phyloP scores from a whole-genome alignment of 148 eudicot species.

The Tetragonia tetragonoides region DNA sequence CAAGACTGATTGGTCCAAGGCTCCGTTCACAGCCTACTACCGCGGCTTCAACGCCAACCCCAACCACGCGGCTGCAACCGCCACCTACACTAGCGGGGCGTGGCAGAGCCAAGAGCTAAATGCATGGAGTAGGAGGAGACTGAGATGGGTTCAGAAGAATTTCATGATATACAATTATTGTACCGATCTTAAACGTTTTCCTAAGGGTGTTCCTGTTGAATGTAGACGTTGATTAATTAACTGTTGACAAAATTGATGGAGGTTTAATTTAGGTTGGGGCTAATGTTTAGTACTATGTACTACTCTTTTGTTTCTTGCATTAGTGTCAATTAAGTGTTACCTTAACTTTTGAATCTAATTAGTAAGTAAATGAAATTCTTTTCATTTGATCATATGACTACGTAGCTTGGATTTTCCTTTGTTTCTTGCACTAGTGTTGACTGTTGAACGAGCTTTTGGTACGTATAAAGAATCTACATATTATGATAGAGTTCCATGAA shows the following conservation, averaged over 20 bases:
- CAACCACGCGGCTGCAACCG: constrained; percentile 26
- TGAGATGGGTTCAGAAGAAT: constrained; percentile 60
- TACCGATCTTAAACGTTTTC: constrained; percentile 46
- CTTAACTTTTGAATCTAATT: constrained; percentile 3
- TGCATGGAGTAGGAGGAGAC: constrained; percentile 40
- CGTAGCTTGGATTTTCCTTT: background rate
- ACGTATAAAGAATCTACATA: background rate
- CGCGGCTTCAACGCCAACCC: constrained; percentile 44
- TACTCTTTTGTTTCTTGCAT: background rate
- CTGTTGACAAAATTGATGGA: background rate
- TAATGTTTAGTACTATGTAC: background rate
- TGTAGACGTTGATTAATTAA: constrained; percentile 23
- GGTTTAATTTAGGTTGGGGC: background rate
- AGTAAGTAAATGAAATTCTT: constrained; percentile 19
- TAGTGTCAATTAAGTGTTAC: background rate
- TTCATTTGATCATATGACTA: background rate
- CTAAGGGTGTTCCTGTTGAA: constrained; percentile 47
- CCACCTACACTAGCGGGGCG: constrained; percentile 25
- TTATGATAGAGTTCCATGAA: too few species aligned
- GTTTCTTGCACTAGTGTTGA: too few species aligned
- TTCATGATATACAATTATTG: constrained; percentile 63
- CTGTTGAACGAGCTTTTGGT: background rate
- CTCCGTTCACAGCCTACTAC: constrained; percentile 54
- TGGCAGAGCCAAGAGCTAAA: constrained; percentile 38
- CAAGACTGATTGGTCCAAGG: constrained; percentile 58